Evolutionary conservation across 768 basidiomycete genomes (phyloP), one percentile per base, ranked within the genome.

Genomic region (Porphyrellus cyaneotinctus): DNA sequence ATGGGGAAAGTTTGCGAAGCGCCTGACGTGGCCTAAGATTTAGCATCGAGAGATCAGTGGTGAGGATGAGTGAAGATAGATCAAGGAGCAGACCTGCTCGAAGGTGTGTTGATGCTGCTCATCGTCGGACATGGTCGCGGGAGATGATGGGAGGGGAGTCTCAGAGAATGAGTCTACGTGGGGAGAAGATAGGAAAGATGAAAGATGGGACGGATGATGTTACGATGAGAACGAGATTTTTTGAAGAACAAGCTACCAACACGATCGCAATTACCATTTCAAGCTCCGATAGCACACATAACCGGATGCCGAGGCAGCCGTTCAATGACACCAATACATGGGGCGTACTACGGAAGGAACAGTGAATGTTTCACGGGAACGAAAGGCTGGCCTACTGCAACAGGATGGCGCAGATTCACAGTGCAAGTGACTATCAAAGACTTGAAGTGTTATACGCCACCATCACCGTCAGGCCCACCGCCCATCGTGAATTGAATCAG

Each of bases 71-170:
- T 43, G 37, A 56, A 43, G 50, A 39, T 30, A 46, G 47, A 56
- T 43, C 28, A 37, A 47, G 23, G 45, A 54, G 64, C 77, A 53
- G 47, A 87, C 88, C 78, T 82, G 77, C 78, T 95, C 91, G 64
- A 97, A 93, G 68, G 76, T 80, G 68, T 92, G 87, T 66, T 94
- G 82, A 78, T 94, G 91, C 71, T 91, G 88, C 73, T 91, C 89
- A 72, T 95, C 91, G 77, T 95, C 92, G 69, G 86, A 88, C 88
- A 90, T 91, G 76, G 73, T 80, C 61, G 53, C 35, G 55, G 57
- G 49, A 64, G 60, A 52, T 41, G 47, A 36, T 35, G 35, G 43
- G 38, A 45, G n/a, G 50, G 43, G 47, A 17, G 38, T 67, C 60
- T 63, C 62, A 32, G 47, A n/a, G n/a, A n/a, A n/a, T 20, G 42